Evolutionary conservation across 495 filamentous ascomycete species (phyloP), one percentile per base, ranked within the genome.

Genomic region (Tuber indicum): DNA sequence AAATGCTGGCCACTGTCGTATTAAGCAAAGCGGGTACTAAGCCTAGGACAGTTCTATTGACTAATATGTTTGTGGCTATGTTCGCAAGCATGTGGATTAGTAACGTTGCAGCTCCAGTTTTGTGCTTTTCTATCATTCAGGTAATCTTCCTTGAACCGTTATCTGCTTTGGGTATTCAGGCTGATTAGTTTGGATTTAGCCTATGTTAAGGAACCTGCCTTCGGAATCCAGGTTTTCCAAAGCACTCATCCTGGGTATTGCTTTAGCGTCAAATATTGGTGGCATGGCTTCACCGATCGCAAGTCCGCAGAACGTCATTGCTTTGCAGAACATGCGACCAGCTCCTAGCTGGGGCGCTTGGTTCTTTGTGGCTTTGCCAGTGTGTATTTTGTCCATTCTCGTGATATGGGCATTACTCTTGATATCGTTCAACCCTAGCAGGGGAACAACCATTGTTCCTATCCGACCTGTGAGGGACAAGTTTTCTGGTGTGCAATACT

Each of bases 61-160:
- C 94, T 42, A 97, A 94, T 85, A 99, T 99, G 96, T 97, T 97
- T 81, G 96, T 99, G 70, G 96, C 96, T 77, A 94, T 95, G 85
- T 95, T 98, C 83, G 89, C 95, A 49, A 97, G 93, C 80, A 99
- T 99, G 96, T 94, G 96, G 89, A 98, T 99, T 82, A 96, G 92
- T 84, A 99, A 99, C 79, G 96, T 99, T 47, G 96, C 96, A 26
- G 95, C 96, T 7, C 96, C 96, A 0, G 96, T 99, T n/a, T 89
- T 99, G 14, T 99, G 96, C 87, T 98, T 94, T 83, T 96, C 93
- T 23, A 98, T 98, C 84, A 94, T 97, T 78, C 93, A 96, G 87
- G 90, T 92, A 85, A 74, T 85, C 70, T 72, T 71, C 5, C 69
- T 75, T 6, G 26, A 19, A 8, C 77, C 45, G 46, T 73, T 21